Evolutionary conservation across 371 early-diverging fungal genomes (phyloP).

Genomic region (Gilbertella persicaria): DNA sequence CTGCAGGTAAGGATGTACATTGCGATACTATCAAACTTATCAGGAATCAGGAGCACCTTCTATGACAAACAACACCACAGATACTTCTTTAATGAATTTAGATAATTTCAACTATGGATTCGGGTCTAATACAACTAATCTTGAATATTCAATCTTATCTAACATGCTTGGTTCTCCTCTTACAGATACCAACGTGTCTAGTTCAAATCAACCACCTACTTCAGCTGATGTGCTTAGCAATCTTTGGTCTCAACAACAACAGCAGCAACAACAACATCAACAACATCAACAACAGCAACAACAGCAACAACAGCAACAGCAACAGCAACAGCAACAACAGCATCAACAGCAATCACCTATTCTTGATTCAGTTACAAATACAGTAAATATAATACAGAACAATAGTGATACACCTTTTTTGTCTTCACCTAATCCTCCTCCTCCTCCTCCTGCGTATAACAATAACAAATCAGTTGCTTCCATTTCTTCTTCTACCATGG

Average conservation of each 20-base stretch:
- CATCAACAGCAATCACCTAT: slow-evolving; percentile 1
- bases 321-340: background rate
- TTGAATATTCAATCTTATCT: slow-evolving; percentile 86
- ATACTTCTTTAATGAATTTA: slow-evolving; percentile 6
- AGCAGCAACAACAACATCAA: background rate
- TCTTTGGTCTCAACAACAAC: slow-evolving; percentile 11
- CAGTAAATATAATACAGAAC: background rate
- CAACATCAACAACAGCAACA: background rate
- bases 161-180: slow-evolving; percentile 70
- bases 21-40: background rate
- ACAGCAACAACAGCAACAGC: background rate
- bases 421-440: slow-evolving; percentile 2
- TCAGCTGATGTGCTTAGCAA: slow-evolving; percentile 7
- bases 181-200: slow-evolving; percentile 3
- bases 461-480: slow-evolving; percentile 21
- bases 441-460: background rate
- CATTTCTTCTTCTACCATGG: slow-evolving; percentile 33
- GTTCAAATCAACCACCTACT: background rate
- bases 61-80: background rate
- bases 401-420: slow-evolving; percentile 5
- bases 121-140: slow-evolving; percentile 82
- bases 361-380: background rate
- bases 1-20: background rate
- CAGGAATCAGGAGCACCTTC: background rate
- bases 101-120: slow-evolving; percentile 59